These are phyloP conservation scores for Daldinia childiae DNA, from an alignment of 495 filamentous ascomycete genomes.

Conservation along the genomic window DNA sequence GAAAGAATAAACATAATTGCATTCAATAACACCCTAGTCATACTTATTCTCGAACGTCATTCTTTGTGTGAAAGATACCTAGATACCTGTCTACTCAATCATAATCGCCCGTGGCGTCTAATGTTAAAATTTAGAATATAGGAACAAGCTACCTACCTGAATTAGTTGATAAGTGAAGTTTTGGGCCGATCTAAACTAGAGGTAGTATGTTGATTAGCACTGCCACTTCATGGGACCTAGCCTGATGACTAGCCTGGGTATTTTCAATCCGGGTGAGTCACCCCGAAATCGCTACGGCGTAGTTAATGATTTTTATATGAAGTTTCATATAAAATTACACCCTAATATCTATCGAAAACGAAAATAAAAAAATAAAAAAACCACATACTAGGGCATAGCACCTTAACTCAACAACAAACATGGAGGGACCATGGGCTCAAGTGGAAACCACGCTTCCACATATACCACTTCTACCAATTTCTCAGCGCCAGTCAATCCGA, in stretches of 20 bases:
- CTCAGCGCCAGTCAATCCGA: slow-evolving; percentile 35
- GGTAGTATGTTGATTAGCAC: neutral
- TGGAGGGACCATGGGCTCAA: slow-evolving; percentile 18
- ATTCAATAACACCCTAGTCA: neutral
- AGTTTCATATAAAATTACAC: neutral
- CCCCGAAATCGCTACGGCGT: neutral
- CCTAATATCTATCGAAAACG: neutral
- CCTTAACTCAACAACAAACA: neutral
- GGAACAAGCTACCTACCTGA: neutral
- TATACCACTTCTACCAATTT: slow-evolving; percentile 28
- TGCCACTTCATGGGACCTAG: neutral
- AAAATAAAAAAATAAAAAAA: neutral
- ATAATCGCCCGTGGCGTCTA: neutral
- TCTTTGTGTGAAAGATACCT: neutral
- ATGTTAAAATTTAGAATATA: neutral
- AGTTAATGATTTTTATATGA: neutral
- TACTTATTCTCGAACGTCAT: neutral
- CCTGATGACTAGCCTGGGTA: neutral
- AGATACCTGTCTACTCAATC: too few relatives aligned
- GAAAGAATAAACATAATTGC: neutral
- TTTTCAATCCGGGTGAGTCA: slow-evolving; percentile 15
- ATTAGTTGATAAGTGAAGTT: neutral
- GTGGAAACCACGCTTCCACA: slow-evolving; percentile 21
- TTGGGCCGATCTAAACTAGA: neutral
- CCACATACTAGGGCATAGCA: neutral